phyloP scores from a whole-genome alignment of 1,284 basidiomycete species.

The Hymenochaete sp. region DNA sequence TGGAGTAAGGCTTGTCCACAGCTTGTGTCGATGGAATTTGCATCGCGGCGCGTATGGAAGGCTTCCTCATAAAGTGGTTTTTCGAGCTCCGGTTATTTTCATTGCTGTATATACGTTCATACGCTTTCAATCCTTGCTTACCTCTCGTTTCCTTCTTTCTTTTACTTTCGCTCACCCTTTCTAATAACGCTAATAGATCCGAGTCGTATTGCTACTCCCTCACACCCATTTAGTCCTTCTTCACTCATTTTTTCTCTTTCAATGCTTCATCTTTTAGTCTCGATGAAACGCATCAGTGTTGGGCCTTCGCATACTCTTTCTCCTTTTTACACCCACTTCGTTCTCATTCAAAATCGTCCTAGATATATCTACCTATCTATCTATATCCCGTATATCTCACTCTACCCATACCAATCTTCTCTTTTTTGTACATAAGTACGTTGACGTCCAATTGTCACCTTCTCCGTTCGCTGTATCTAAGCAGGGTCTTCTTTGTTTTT shows the following conservation, averaged over 20 bases:
- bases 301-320: not conserved
- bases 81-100: not conserved
- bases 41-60: conserved; percentile 14
- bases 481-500: not conserved
- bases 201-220: too few species aligned
- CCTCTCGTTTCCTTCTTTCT: not conserved
- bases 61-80: not conserved
- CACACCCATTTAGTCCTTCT: not conserved
- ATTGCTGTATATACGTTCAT: not conserved
- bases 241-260: not conserved
- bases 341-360: too few species aligned
- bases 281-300: not conserved
- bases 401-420: not conserved
- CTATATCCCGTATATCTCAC: not conserved
- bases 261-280: not conserved
- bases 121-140: not conserved
- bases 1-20: conserved; percentile 12
- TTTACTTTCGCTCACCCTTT: not conserved
- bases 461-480: not conserved
- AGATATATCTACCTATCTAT: not conserved
- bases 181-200: too few species aligned
- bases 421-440: too few species aligned
- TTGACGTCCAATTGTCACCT: too few species aligned
- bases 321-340: not conserved
- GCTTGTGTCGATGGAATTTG: conserved; percentile 12